A percentile compares a stretch with the other conserved stretches of the same genome.
Conservation (phyloP, 140 eudicot species). For the Flaveria floridana region DNA sequence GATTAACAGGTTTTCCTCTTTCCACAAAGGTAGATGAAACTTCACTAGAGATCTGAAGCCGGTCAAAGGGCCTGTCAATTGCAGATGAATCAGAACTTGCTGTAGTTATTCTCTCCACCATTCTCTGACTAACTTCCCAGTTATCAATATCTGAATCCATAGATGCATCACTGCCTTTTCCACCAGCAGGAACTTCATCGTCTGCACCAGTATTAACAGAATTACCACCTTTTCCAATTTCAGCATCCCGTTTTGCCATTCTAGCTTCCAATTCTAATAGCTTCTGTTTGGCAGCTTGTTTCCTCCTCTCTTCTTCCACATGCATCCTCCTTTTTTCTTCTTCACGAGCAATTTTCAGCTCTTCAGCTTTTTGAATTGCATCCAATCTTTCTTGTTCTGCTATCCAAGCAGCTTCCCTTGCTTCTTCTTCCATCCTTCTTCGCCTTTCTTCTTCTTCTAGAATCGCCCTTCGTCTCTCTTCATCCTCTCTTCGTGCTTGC, state of each 20-base stretch:
- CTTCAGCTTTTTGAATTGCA: slow-evolving; percentile 70
- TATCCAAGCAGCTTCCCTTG: slow-evolving; percentile 88
- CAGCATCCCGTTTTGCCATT: slow-evolving; percentile 73
- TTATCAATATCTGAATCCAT: slow-evolving; percentile 50
- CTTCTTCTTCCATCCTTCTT: slow-evolving; percentile 80
- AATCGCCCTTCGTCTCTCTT: slow-evolving; percentile 67
- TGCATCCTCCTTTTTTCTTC: slow-evolving; percentile 70
- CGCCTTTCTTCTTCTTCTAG: slow-evolving; percentile 79
- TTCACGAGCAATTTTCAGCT: slow-evolving; percentile 71
- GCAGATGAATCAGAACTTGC: slow-evolving; percentile 68
- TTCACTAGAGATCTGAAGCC: slow-evolving; percentile 42
- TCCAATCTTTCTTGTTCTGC: slow-evolving; percentile 85
- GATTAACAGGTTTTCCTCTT: slow-evolving; percentile 56
- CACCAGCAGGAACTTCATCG: slow-evolving; percentile 41
- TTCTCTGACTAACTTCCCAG: slow-evolving; percentile 92
- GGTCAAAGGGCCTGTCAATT: slow-evolving; percentile 51
- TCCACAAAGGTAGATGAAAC: slow-evolving; percentile 48
- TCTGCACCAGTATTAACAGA: slow-evolving; percentile 37
- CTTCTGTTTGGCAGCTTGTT: slow-evolving; percentile 93
- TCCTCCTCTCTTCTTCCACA: slow-evolving; percentile 85
- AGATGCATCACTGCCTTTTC: slow-evolving; percentile 52
- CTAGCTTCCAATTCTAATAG: slow-evolving; percentile 85
- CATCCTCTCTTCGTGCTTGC: slow-evolving; percentile 81
- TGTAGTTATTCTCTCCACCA: slow-evolving; percentile 80
- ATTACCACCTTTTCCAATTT: slow-evolving; percentile 42